These are phyloP conservation scores for Gleditsia sinensis DNA, from an alignment of 306 rosid genomes.

Conservation along the genomic window DNA sequence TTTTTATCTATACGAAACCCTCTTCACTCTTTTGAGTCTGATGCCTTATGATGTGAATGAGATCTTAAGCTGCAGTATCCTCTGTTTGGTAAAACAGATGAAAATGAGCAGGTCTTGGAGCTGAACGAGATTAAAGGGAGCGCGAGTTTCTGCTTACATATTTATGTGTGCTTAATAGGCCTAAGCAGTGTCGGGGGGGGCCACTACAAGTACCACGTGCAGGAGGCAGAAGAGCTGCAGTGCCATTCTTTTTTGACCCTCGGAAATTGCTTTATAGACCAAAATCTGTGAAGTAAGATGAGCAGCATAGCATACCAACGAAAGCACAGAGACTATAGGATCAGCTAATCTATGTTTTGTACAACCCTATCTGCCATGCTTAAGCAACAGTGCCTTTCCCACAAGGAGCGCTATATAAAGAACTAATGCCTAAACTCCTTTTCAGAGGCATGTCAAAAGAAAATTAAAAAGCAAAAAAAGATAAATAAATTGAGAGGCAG, in stretches of 20 bases:
- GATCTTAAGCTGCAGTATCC: background rate
- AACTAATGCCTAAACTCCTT: constrained; percentile 22
- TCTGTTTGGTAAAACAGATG: background rate
- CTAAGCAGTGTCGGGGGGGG: background rate
- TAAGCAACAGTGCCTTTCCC: constrained; percentile 18
- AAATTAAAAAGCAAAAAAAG: background rate
- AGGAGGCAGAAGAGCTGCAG: background rate
- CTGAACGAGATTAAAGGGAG: background rate
- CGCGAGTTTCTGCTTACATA: background rate
- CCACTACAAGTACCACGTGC: background rate
- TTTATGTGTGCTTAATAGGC: background rate
- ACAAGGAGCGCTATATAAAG: constrained; percentile 33
- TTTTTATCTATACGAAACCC: no score
- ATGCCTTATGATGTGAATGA: background rate
- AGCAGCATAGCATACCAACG: no score
- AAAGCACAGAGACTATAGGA: background rate
- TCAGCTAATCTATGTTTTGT: constrained; percentile 21
- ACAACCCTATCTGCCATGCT: constrained; percentile 9
- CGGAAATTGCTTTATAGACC: background rate
- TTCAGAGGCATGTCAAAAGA: constrained; percentile 12
- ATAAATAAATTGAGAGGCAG: background rate
- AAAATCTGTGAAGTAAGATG: background rate
- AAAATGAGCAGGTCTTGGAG: background rate
- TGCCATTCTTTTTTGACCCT: constrained; percentile 34
- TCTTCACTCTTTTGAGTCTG: background rate